Conservation (phyloP, 352 stramenopile species). For the Pythium scleroteichum region DNA sequence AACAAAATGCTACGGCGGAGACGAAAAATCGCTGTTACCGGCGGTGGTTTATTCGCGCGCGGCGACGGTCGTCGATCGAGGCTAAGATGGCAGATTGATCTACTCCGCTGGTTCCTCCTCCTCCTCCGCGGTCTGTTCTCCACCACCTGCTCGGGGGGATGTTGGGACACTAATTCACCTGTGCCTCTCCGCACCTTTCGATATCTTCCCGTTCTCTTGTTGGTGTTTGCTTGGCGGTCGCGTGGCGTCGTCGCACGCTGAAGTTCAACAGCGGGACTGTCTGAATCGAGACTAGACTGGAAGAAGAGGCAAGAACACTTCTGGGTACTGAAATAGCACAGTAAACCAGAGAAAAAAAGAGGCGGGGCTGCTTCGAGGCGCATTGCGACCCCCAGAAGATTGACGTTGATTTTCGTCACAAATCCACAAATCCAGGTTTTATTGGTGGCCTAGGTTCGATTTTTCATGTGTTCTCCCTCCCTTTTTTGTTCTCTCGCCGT, state of each 20-base stretch:
- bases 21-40: not conserved
- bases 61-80: too few species aligned
- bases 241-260: slow-evolving; percentile 6
- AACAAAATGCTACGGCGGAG: slow-evolving; percentile 16
- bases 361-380: slow-evolving; percentile 16
- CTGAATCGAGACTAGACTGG: not conserved
- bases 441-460: not conserved
- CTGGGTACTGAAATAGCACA: slow-evolving; percentile 18
- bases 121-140: slow-evolving; percentile 1
- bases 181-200: slow-evolving; percentile 8
- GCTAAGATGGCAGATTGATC: too few species aligned
- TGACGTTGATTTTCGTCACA: slow-evolving; percentile 5
- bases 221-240: slow-evolving; percentile 39
- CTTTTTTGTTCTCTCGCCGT: too few species aligned
- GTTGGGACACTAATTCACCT: not conserved
- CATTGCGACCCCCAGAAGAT: slow-evolving; percentile 11
- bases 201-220: slow-evolving; percentile 25
- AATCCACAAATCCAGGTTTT: too few species aligned
- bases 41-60: too few species aligned
- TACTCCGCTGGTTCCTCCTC: not conserved
- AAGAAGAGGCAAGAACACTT: slow-evolving; percentile 16
- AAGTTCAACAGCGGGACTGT: slow-evolving; percentile 24
- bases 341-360: slow-evolving; percentile 21
- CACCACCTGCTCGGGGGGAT: slow-evolving; percentile 6
- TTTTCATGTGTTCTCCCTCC: too few species aligned